Evolutionary conservation across 23 red algal genomes (phyloP).

Genomic region (Gracilaria vermiculophylla): DNA sequence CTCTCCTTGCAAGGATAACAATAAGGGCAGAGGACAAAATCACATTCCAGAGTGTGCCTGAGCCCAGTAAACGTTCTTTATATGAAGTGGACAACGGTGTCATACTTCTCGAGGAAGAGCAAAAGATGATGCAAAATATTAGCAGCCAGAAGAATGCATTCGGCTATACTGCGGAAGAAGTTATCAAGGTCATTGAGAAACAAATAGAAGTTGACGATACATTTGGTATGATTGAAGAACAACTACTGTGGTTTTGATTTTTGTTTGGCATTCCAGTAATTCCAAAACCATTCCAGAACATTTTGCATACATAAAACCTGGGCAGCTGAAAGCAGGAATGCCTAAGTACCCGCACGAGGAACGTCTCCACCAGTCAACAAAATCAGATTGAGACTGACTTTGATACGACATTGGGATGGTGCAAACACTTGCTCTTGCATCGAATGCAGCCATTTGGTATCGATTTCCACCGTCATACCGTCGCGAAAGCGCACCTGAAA

Average conservation of each 20-base stretch:
- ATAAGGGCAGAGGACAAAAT: background rate
- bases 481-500: no score
- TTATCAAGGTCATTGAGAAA: conserved; percentile 1
- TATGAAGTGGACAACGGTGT: background rate
- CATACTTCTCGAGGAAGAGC: background rate
- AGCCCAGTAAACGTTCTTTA: background rate
- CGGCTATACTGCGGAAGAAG: background rate
- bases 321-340: no score
- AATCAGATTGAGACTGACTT: no score
- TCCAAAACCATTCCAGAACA: background rate
- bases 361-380: no score
- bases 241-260: background rate
- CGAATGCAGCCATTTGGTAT: no score
- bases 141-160: background rate
- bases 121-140: background rate
- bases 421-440: no score
- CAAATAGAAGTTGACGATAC: conserved; percentile 12
- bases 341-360: no score
- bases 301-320: background rate
- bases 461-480: no score
- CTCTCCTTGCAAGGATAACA: background rate
- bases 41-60: background rate
- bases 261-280: background rate
- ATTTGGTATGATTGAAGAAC: conserved; percentile 12
- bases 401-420: no score